Evolutionary conservation across 257 asterid genomes (phyloP), one percentile per base, ranked within the genome.

Genomic region (Knoxia roxburghii): DNA sequence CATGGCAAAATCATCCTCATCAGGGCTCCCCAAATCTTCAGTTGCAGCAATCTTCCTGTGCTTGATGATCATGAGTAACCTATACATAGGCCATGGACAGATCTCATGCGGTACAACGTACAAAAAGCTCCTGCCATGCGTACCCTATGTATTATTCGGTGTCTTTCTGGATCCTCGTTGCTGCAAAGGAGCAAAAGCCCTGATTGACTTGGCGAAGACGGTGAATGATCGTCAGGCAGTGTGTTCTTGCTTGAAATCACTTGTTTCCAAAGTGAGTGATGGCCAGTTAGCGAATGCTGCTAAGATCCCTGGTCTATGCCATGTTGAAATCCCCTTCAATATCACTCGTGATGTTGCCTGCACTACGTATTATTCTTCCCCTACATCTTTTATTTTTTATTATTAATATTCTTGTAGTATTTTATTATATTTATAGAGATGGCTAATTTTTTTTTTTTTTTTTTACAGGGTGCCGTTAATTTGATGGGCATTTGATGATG

Each of bases 341-440:
- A 9, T 68, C 23, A 20, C 35, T 21, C 73, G 65, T 1, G 32
- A 57, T 2, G 20, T 57, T 45, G 67, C 57, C 3, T 68, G 73
- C 13, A 57, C 73, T n/a, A 68, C 33, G 71, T 67, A 51, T 21
- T 14, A 12, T 26, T 11, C 39, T 46, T 37, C 11, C 20, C 4
- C 4, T 27, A 18, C 45, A 39, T 39, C 11, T 5, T 39, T 39
- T 3, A 3, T 8, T 5, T 39, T 39, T 3, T 8, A 39, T 2
- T 39, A 5, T 6, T 39, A 8, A 3, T 39, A 12, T 8, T 39
- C 9, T 39, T n/a, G n/a, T n/a, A n/a, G n/a, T n/a, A n/a, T n/a
- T n/a, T n/a, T n/a, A n/a, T n/a, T n/a, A n/a, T n/a, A n/a, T n/a
- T n/a, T n/a, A n/a, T n/a, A n/a, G n/a, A n/a, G n/a, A n/a, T n/a